These are phyloP conservation scores for Cajanus cajan DNA, from an alignment of 306 rosid species.

Conservation along the genomic window DNA sequence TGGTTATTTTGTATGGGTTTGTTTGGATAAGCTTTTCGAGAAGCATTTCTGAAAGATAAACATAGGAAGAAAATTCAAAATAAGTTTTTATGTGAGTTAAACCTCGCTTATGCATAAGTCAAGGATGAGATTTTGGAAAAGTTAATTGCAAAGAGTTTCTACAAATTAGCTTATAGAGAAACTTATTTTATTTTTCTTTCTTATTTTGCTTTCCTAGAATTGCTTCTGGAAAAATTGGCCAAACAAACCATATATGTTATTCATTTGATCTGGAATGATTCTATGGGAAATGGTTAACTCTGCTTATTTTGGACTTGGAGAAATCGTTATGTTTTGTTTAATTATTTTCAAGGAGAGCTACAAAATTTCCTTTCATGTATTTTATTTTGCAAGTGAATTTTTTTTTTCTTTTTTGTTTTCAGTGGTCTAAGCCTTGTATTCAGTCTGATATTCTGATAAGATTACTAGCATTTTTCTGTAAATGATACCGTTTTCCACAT, in stretches of 20 bases:
- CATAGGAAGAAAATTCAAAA: too few relatives aligned
- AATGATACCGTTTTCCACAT: slow-evolving; percentile 7
- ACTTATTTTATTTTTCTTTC: too few relatives aligned
- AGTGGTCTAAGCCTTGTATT: not conserved
- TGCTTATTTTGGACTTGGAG: not conserved
- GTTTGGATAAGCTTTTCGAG: too few relatives aligned
- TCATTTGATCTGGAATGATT: not conserved
- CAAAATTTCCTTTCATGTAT: not conserved
- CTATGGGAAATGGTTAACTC: not conserved
- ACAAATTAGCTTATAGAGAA: too few relatives aligned
- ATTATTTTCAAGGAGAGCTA: not conserved
- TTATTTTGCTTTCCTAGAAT: too few relatives aligned
- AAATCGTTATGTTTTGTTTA: not conserved
- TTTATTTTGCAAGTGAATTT: not conserved
- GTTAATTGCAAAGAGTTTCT: too few relatives aligned
- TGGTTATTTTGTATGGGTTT: slow-evolving; percentile 8
- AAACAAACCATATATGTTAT: too few relatives aligned
- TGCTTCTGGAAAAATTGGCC: too few relatives aligned
- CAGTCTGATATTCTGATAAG: not conserved
- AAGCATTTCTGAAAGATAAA: too few relatives aligned
- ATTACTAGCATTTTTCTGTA: not conserved
- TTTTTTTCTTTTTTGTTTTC: not conserved
- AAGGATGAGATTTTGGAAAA: too few relatives aligned
- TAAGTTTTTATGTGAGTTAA: too few relatives aligned
- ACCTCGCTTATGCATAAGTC: too few relatives aligned